Evolutionary conservation across 2,329 filamentous ascomycete genomes (phyloP), one percentile per base, ranked within the genome.

Genomic region (Aspergillus jensenii): DNA sequence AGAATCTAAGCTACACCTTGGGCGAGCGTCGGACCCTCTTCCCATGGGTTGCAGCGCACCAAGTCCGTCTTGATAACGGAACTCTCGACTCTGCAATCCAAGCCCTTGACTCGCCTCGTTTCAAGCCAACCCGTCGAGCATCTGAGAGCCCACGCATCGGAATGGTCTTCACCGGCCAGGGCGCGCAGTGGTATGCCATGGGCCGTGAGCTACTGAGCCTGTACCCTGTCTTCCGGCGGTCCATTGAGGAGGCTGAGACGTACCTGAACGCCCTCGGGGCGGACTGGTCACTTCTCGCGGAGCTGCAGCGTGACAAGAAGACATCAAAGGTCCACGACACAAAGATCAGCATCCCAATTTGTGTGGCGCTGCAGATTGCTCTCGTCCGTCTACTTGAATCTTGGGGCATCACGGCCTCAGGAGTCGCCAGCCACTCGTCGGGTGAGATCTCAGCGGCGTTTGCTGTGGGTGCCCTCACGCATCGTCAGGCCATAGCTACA

Each of bases 101-200:
- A 7, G 27, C 31, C 46, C 33, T 35, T 9, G 33, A 37, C 6
- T 21, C 41, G 19, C 35, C 25, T 35, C n/a, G 31, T 41, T 9
- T 39, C 23, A 15, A 35, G 25, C 8, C 7, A 27, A n/a, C 46
- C 35, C 25, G n/a, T 35, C 27, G 14, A 23, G 3, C 4, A 15
- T 25, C 41, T 21, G 17, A 21, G 21, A 35, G 31, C 6, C 35
- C 51, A 3, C 14, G 7, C 12, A 4, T 62, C 17, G 61, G 52
- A 0, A 69, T 72, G 37, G 53, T 74, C 14, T 75, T 74, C 58
- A 74, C 70, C 3, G 73, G 73, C 1, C 73, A 75, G 52, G 73
- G 73, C 2, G 71, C 73, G 8, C 71, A 74, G 23, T 75, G 68
- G 64, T 15, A 56, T 8, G 54, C 35, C 0, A 75, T 75, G 72